Conservation (phyloP, 495 filamentous ascomycete species). For the Penicillium longicatenatum region DNA sequence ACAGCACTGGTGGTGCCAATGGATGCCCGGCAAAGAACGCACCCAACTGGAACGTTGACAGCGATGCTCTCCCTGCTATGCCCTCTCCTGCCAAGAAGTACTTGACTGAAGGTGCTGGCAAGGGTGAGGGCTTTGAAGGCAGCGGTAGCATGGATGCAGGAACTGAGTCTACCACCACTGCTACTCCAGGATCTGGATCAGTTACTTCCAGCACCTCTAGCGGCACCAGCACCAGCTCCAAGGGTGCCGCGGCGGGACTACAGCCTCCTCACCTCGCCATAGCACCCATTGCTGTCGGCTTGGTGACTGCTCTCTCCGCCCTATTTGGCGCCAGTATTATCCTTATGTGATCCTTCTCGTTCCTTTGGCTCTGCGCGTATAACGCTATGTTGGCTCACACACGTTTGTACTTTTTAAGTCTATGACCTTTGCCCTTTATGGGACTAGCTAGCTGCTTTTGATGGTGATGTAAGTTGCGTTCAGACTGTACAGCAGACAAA, state of each 20-base stretch:
- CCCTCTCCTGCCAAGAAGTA: slow-evolving; percentile 67
- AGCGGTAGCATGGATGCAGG: slow-evolving; percentile 72
- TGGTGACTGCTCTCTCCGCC: slow-evolving; percentile 58
- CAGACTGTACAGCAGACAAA: slow-evolving; percentile 25
- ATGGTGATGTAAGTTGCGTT: slow-evolving; percentile 24
- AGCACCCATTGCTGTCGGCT: slow-evolving; percentile 55
- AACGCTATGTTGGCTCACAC: background rate
- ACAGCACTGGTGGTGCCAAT: slow-evolving; percentile 61
- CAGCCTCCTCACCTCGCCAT: slow-evolving; percentile 50
- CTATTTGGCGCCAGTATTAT: slow-evolving; percentile 64
- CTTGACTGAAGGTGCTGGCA: slow-evolving; percentile 73
- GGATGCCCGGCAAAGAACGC: slow-evolving; percentile 67
- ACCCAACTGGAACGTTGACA: slow-evolving; percentile 71
- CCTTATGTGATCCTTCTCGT: slow-evolving; percentile 31
- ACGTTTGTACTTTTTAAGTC: background rate
- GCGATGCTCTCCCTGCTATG: slow-evolving; percentile 70
- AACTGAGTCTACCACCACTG: slow-evolving; percentile 60
- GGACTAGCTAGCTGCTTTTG: background rate
- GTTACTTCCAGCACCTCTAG: slow-evolving; percentile 31
- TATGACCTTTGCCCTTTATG: background rate
- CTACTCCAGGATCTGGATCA: slow-evolving; percentile 62
- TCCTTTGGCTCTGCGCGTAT: background rate
- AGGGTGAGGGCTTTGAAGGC: slow-evolving; percentile 69
- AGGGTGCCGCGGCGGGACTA: slow-evolving; percentile 48
- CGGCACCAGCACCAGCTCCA: slow-evolving; percentile 25